These are phyloP conservation scores for Populus tomentosa DNA, from an alignment of 441 rosid genomes.

Conservation along the genomic window DNA sequence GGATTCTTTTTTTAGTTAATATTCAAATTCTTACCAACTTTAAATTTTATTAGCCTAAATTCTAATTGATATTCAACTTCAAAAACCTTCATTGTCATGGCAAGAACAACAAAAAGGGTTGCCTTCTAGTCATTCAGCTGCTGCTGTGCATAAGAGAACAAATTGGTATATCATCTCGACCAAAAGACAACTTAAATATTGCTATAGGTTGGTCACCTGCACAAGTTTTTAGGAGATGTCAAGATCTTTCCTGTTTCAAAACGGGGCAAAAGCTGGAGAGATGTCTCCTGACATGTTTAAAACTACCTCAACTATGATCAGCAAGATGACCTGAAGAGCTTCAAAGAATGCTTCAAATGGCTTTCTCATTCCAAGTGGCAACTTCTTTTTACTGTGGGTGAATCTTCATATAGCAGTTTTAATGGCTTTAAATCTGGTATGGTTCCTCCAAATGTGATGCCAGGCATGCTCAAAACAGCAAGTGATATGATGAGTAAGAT, in stretches of 20 bases:
- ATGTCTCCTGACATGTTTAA: slow-evolving; percentile 76
- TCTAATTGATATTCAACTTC: no score
- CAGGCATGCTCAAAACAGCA: slow-evolving; percentile 80
- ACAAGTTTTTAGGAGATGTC: no score
- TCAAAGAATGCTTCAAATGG: slow-evolving; percentile 71
- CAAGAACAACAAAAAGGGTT: no score
- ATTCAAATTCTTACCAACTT: no score
- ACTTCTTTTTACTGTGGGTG: slow-evolving; percentile 27
- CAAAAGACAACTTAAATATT: no score
- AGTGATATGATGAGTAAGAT: slow-evolving; percentile 75
- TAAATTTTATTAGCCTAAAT: no score
- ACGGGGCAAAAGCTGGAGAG: slow-evolving; percentile 72
- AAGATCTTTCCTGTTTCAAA: not conserved
- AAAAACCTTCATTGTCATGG: no score
- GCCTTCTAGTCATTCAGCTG: no score
- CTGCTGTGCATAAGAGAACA: no score
- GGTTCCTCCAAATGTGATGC: slow-evolving; percentile 55
- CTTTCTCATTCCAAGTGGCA: slow-evolving; percentile 68
- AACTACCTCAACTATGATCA: slow-evolving; percentile 71
- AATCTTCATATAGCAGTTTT: slow-evolving; percentile 28
- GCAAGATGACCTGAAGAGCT: slow-evolving; percentile 89
- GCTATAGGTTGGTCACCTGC: no score
- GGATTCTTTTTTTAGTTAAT: no score
- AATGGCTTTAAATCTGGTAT: slow-evolving; percentile 41
- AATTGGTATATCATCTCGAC: no score